These are phyloP conservation scores for Knufia fluminis DNA, from an alignment of 2,329 filamentous ascomycete species.

Conservation along the genomic window DNA sequence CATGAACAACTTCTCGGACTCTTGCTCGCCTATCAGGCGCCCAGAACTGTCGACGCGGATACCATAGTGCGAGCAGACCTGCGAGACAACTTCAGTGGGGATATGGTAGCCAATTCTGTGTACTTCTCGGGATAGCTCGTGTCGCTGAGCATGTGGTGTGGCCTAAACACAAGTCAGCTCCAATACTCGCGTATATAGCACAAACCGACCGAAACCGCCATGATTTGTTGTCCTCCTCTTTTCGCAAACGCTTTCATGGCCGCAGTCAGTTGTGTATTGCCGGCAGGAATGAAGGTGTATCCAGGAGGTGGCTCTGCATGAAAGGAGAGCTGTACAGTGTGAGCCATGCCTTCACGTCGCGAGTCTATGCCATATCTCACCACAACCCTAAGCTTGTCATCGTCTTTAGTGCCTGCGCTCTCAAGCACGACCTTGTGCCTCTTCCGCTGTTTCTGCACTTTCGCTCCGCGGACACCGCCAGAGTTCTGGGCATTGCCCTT, in stretches of 20 bases:
- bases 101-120: conserved; percentile 57
- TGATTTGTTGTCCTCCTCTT: conserved; percentile 44
- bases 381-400: conserved; percentile 49
- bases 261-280: conserved; percentile 50
- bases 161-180: conserved; percentile 30
- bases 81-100: conserved; percentile 48
- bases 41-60: conserved; percentile 38
- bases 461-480: conserved; percentile 8
- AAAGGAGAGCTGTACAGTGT: conserved; percentile 42
- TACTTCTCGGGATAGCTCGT: conserved; percentile 50
- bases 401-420: conserved; percentile 45
- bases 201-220: conserved; percentile 50
- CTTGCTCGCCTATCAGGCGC: conserved; percentile 33
- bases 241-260: conserved; percentile 53
- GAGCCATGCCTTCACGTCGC: conserved; percentile 10
- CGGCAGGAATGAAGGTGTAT: conserved; percentile 54
- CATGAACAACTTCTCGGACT: conserved; percentile 18
- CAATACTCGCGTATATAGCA: conserved; percentile 1
- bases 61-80: conserved; percentile 43
- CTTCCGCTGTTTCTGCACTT: conserved; percentile 27
- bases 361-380: conserved; percentile 28
- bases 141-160: conserved; percentile 40
- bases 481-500: background rate
- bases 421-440: conserved; percentile 52
- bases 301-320: conserved; percentile 46